These are phyloP conservation scores for Geosmithia morbida DNA, from an alignment of 2,329 filamentous ascomycete genomes.

Conservation along the genomic window DNA sequence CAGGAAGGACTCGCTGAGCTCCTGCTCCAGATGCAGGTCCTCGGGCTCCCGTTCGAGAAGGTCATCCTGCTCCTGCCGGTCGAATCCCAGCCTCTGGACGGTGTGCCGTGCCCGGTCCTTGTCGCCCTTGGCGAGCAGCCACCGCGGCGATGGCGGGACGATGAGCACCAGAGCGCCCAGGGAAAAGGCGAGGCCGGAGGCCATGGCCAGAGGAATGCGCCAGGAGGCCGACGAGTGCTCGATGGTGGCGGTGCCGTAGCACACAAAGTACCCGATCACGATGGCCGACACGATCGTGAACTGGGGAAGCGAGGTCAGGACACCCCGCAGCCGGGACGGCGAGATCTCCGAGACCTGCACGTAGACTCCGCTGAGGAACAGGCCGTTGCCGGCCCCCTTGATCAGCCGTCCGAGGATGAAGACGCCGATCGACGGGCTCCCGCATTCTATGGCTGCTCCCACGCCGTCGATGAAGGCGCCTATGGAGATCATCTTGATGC, in stretches of 20 bases:
- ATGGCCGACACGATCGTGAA: constrained; percentile 34
- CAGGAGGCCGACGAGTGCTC: constrained; percentile 30
- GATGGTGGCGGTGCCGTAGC: constrained; percentile 37
- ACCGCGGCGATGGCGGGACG: constrained; percentile 41
- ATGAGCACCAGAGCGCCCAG: constrained; percentile 17
- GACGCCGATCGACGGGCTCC: constrained; percentile 28
- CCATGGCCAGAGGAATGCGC: constrained; percentile 39
- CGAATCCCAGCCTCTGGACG: constrained; percentile 26
- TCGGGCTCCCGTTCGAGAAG: not conserved
- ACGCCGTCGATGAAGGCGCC: constrained; percentile 36
- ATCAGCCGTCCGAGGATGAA: constrained; percentile 40
- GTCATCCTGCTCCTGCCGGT: constrained; percentile 21
- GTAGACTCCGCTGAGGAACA: constrained; percentile 39
- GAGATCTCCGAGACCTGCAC: constrained; percentile 50
- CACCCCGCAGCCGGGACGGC: constrained; percentile 31
- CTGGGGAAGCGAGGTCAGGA: constrained; percentile 36
- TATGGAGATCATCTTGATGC: constrained; percentile 15
- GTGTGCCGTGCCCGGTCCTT: constrained; percentile 26
- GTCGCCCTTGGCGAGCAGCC: constrained; percentile 34
- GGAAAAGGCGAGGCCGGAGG: constrained; percentile 21
- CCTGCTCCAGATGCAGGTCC: constrained; percentile 20
- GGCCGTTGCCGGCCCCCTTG: constrained; percentile 43
- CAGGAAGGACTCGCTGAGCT: constrained; percentile 16
- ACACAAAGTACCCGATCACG: constrained; percentile 42
- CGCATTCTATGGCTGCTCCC: constrained; percentile 37